Conservation (phyloP, 2,329 filamentous ascomycete species). For the Fusarium sarcochroum region DNA sequence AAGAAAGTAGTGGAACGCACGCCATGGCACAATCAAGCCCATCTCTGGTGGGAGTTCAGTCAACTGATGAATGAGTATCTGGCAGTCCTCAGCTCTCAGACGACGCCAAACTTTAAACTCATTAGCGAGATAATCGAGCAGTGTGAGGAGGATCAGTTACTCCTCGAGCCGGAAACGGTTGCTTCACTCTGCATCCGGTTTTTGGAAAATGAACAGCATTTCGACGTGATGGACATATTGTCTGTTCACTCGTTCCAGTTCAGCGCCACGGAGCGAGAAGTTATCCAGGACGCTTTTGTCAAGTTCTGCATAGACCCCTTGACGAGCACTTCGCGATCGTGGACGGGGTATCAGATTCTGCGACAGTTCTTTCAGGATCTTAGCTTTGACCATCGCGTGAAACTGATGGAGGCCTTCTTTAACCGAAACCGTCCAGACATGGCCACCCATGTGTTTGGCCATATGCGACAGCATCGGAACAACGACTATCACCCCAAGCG, state of each 20-base stretch:
- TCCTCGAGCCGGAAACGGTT: slow-evolving; percentile 81
- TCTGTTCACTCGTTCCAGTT: slow-evolving; percentile 80
- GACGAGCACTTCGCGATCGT: slow-evolving; percentile 74
- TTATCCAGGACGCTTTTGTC: slow-evolving; percentile 76
- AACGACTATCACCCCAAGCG: slow-evolving; percentile 74
- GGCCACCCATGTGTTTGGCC: slow-evolving; percentile 87
- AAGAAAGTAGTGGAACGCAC: slow-evolving; percentile 57
- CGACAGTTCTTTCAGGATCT: slow-evolving; percentile 77
- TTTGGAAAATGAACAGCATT: slow-evolving; percentile 80
- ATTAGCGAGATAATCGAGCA: slow-evolving; percentile 81
- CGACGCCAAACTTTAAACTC: slow-evolving; percentile 75
- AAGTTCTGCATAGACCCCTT: slow-evolving; percentile 74
- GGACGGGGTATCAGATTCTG: slow-evolving; percentile 76
- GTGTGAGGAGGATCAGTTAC: slow-evolving; percentile 77
- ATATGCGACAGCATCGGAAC: slow-evolving; percentile 87
- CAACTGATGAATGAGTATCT: slow-evolving; percentile 79
- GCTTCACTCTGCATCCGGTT: slow-evolving; percentile 80
- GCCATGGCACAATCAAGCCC: slow-evolving; percentile 59
- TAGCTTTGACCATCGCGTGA: slow-evolving; percentile 73
- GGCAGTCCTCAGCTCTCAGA: slow-evolving; percentile 73
- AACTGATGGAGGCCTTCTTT: slow-evolving; percentile 88
- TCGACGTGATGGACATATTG: slow-evolving; percentile 85
- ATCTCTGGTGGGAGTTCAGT: slow-evolving; percentile 66
- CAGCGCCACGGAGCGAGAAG: slow-evolving; percentile 76
- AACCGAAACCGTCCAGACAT: slow-evolving; percentile 83